phyloP scores from a whole-genome alignment of 1,284 basidiomycete genomes.

The Ceratobasidium sp. region DNA sequence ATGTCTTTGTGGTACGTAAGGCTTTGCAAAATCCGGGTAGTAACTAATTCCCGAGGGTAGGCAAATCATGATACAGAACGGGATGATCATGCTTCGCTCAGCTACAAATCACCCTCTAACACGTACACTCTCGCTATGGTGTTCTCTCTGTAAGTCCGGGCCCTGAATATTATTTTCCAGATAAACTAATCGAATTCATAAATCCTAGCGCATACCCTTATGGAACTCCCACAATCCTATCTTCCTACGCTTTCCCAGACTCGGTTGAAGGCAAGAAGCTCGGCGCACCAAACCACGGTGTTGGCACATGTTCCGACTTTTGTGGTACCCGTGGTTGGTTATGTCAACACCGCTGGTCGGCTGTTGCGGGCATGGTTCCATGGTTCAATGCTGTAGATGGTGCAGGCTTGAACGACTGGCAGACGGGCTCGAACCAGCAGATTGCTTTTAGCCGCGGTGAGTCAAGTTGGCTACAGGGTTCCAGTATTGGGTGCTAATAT shows the following conservation, averaged over 20 bases:
- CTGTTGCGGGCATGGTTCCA: slow-evolving; percentile 42
- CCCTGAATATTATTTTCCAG: too few relatives aligned
- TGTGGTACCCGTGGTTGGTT: slow-evolving; percentile 42
- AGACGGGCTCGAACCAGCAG: slow-evolving; percentile 37
- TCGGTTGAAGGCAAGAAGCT: too few relatives aligned
- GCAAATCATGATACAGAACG: slow-evolving; percentile 74
- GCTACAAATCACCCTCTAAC: slow-evolving; percentile 66
- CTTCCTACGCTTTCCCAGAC: slow-evolving; percentile 42
- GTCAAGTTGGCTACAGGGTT: background rate
- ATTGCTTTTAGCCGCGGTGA: slow-evolving; percentile 43
- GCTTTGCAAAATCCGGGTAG: background rate
- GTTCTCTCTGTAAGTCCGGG: slow-evolving; percentile 59
- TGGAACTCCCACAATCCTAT: slow-evolving; percentile 44
- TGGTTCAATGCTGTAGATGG: slow-evolving; percentile 38
- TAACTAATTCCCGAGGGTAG: background rate
- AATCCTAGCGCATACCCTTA: slow-evolving; percentile 39
- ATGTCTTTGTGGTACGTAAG: slow-evolving; percentile 63
- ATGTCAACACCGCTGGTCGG: slow-evolving; percentile 43
- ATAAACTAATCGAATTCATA: background rate
- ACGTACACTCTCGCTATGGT: slow-evolving; percentile 67
- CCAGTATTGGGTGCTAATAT: background rate
- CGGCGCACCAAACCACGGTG: slow-evolving; percentile 43
- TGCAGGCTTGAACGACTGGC: slow-evolving; percentile 34
- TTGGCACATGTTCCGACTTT: slow-evolving; percentile 40
- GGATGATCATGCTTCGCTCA: slow-evolving; percentile 64